Percentiles rank a stretch among this genome's conserved stretches.
These are phyloP conservation scores for Penicillium crystallinum DNA, from an alignment of 495 filamentous ascomycete species.

Conservation along the genomic window DNA sequence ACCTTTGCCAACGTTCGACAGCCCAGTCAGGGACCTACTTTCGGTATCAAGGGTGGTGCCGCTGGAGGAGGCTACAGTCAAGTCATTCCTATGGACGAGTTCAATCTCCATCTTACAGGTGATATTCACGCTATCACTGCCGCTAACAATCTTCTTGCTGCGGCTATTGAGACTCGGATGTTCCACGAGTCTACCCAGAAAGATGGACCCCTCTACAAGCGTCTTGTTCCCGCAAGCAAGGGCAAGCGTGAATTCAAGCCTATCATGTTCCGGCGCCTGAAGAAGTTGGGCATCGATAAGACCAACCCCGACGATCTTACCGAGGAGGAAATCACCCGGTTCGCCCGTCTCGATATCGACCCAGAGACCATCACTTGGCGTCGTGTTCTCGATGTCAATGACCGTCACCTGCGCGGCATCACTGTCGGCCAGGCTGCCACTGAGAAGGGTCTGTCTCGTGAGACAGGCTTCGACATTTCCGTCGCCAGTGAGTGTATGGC, in stretches of 20 bases:
- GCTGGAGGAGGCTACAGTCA: constrained; percentile 97
- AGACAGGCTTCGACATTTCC: constrained; percentile 94
- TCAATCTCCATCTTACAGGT: constrained; percentile 95
- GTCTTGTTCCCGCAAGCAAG: constrained; percentile 84
- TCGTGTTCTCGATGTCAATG: constrained; percentile 94
- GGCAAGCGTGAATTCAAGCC: constrained; percentile 82
- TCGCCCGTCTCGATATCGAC: constrained; percentile 92
- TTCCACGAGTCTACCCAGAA: constrained; percentile 96
- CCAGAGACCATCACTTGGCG: constrained; percentile 96
- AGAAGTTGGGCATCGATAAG: constrained; percentile 94
- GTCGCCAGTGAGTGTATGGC: constrained; percentile 99
- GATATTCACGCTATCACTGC: constrained; percentile 97
- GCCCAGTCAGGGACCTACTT: constrained; percentile 94
- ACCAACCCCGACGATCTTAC: constrained; percentile 86
- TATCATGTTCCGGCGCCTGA: constrained; percentile 84
- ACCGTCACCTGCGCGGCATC: constrained; percentile 84
- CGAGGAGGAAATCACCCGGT: constrained; percentile 78
- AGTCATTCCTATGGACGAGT: constrained; percentile 99
- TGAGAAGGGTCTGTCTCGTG: constrained; percentile 77
- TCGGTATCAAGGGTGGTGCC: constrained; percentile 97
- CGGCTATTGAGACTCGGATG: constrained; percentile 96
- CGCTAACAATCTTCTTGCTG: constrained; percentile 96
- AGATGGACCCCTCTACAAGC: constrained; percentile 80
- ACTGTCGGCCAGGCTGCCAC: constrained; percentile 82
- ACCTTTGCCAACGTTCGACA: constrained; percentile 95